A percentile compares a stretch with the other conserved stretches of the same genome.
phyloP scores from a whole-genome alignment of 768 basidiomycete species.

The Mycena filopes region DNA sequence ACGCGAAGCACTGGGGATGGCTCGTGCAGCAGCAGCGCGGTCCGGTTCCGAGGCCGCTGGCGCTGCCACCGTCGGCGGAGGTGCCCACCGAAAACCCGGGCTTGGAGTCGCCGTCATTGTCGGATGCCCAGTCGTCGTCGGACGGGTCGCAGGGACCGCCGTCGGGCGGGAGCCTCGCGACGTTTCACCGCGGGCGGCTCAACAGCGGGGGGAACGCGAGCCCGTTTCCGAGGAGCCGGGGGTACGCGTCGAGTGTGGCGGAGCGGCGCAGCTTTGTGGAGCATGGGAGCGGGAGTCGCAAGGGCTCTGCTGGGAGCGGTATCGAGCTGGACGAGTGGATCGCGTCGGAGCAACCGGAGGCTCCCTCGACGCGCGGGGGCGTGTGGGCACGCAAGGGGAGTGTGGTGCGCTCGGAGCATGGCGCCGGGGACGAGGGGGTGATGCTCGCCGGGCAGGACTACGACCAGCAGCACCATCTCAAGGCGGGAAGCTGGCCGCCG shows the following conservation, averaged over 20 bases:
- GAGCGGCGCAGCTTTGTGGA: no score
- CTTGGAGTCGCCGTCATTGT: conserved; percentile 3
- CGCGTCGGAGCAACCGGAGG: background rate
- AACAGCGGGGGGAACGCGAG: background rate
- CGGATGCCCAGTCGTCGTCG: conserved; percentile 9
- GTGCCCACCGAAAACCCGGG: conserved; percentile 14
- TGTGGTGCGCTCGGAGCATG: background rate
- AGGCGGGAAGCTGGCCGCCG: conserved; percentile 24
- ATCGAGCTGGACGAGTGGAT: conserved; percentile 23
- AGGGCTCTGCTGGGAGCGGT: background rate
- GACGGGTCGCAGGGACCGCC: conserved; percentile 25
- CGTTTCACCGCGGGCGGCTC: background rate
- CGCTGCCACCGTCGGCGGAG: background rate
- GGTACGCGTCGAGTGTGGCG: background rate
- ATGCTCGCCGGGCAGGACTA: no score
- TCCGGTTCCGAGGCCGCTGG: background rate
- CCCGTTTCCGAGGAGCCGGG: background rate
- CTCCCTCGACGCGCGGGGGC: background rate
- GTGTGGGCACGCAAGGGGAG: conserved; percentile 18
- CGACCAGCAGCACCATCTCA: conserved; percentile 1
- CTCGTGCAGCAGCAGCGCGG: conserved; percentile 10
- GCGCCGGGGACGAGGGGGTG: background rate
- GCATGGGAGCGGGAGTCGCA: background rate
- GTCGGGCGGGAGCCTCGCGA: background rate
- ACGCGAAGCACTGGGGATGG: conserved; percentile 36